phyloP scores from a whole-genome alignment of 139 green algal species.

The Trebouxia sp. region DNA sequence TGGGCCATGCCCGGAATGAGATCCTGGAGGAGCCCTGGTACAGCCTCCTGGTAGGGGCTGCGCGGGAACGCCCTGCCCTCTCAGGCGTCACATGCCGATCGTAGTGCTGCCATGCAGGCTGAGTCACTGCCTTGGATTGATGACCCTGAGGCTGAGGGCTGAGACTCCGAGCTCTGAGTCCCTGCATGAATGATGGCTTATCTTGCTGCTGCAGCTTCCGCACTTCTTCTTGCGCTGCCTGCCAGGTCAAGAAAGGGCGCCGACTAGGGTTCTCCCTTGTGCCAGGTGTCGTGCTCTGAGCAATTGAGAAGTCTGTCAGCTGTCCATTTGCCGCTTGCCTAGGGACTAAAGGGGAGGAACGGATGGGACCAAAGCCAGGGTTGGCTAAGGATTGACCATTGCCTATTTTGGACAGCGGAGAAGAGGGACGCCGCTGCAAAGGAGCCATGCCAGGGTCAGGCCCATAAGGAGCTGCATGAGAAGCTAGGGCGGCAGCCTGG shows the following conservation, averaged over 20 bases:
- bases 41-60: neutral
- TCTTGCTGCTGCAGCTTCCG: neutral
- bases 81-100: slow-evolving; percentile 6
- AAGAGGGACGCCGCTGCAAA: neutral
- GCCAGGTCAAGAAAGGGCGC: neutral
- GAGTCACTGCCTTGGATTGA: neutral
- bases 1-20: neutral
- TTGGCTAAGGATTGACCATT: neutral
- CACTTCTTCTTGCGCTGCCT: neutral
- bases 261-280: neutral
- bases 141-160: neutral
- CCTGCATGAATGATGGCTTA: neutral
- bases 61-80: neutral
- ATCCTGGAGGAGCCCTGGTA: neutral
- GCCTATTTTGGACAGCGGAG: neutral
- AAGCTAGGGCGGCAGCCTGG: too few species aligned
- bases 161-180: neutral
- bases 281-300: neutral
- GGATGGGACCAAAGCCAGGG: neutral
- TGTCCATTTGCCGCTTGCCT: neutral
- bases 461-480: too few species aligned
- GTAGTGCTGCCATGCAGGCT: slow-evolving; percentile 3
- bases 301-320: neutral
- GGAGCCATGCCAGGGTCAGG: too few species aligned
- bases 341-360: neutral